Evolutionary conservation across 805 yeast genomes (phyloP).

Genomic region (Pichia paraexigua): DNA sequence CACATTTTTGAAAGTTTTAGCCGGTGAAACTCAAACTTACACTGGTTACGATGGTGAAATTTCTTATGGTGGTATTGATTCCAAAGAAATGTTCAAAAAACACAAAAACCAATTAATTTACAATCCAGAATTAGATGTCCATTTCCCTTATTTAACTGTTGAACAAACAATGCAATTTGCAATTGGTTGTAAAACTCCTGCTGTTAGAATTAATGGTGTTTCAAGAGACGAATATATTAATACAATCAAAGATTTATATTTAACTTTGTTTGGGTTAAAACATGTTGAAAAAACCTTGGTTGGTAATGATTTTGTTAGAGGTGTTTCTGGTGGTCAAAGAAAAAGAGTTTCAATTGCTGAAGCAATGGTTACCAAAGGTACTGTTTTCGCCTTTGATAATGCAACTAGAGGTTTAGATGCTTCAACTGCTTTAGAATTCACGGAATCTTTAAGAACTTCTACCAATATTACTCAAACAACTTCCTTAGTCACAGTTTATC

Average conservation of each 20-base stretch:
- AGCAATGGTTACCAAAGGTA: slow-evolving; percentile 45
- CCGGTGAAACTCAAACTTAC: slow-evolving; percentile 37
- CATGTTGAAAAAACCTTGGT: slow-evolving; percentile 58
- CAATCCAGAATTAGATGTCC: slow-evolving; percentile 48
- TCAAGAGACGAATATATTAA: slow-evolving; percentile 34
- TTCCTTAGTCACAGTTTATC: slow-evolving; percentile 58
- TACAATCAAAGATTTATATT: slow-evolving; percentile 37
- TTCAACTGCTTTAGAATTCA: slow-evolving; percentile 63
- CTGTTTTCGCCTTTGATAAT: slow-evolving; percentile 58
- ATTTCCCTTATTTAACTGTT: slow-evolving; percentile 47
- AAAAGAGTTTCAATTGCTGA: slow-evolving; percentile 67
- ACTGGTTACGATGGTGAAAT: slow-evolving; percentile 33
- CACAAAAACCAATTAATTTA: slow-evolving; percentile 42
- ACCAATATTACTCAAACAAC: slow-evolving; percentile 49
- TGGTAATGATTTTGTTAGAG: slow-evolving; percentile 62
- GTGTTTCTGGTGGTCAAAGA: slow-evolving; percentile 68
- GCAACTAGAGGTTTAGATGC: slow-evolving; percentile 71
- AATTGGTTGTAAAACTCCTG: slow-evolving; percentile 50
- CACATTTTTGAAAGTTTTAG: slow-evolving; percentile 37
- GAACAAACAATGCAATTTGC: slow-evolving; percentile 50
- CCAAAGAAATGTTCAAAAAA: slow-evolving; percentile 37
- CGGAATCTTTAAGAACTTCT: slow-evolving; percentile 50
- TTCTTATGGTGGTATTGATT: slow-evolving; percentile 40
- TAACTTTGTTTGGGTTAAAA: slow-evolving; percentile 48
- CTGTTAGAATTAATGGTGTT: slow-evolving; percentile 31